A percentile compares a stretch with the other conserved stretches of the same genome.
Evolutionary conservation across 345 rosid genomes (phyloP).

Genomic region (Brassica carinata): DNA sequence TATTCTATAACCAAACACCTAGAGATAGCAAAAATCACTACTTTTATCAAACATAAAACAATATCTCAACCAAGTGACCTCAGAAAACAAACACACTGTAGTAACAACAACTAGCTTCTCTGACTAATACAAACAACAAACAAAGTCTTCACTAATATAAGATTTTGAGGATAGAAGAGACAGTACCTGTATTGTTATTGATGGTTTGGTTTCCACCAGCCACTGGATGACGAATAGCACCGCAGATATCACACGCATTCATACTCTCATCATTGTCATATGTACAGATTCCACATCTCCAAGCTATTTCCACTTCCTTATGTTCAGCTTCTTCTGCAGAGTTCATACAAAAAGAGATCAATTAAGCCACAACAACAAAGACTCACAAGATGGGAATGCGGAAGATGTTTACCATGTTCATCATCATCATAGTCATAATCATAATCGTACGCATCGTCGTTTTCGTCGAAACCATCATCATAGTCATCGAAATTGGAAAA

Average conservation of each 20-base stretch:
- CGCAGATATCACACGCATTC: slow-evolving; percentile 86
- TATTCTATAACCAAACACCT: slow-evolving; percentile 43
- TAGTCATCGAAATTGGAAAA: slow-evolving; percentile 40
- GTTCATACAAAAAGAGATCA: slow-evolving; percentile 28
- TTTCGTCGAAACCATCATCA: slow-evolving; percentile 47
- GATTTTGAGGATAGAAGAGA: slow-evolving; percentile 4
- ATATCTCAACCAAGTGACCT: slow-evolving; percentile 22
- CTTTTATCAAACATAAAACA: slow-evolving; percentile 20
- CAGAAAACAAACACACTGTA: slow-evolving; percentile 9
- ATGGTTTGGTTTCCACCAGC: slow-evolving; percentile 32
- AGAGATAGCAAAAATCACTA: slow-evolving; percentile 6
- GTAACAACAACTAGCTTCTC: background rate
- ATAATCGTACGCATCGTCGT: slow-evolving; percentile 45
- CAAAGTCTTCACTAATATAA: background rate
- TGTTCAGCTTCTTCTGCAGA: slow-evolving; percentile 44
- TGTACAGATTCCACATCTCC: slow-evolving; percentile 90
- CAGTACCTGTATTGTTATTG: slow-evolving; percentile 55
- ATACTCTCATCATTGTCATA: slow-evolving; percentile 78
- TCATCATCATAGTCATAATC: slow-evolving; percentile 41
- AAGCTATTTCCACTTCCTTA: slow-evolving; percentile 39
- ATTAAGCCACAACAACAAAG: background rate
- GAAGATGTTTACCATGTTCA: slow-evolving; percentile 32
- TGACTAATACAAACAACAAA: slow-evolving; percentile 2
- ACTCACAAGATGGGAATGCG: background rate
- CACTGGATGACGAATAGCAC: slow-evolving; percentile 69